Evolutionary conservation across 345 rosid genomes (phyloP), one percentile per base, ranked within the genome.

Genomic region (Populus tremula): DNA sequence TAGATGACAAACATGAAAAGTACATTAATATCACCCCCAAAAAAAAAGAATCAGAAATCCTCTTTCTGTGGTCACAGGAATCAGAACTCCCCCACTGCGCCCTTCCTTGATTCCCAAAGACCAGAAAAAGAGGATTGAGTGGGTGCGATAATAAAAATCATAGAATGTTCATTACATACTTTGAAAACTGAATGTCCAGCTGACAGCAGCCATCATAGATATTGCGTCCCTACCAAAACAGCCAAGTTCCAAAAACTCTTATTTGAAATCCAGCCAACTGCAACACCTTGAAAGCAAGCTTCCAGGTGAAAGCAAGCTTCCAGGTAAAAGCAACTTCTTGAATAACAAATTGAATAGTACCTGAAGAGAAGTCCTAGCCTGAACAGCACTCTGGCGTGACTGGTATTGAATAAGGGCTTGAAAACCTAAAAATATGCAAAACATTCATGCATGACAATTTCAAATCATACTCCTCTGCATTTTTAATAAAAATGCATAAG

Each of bases 171-270:
- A 70, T 72, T 56, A 79, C 92, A n/a, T 90, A 96, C 99, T 92
- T 96, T 54, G 98, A 96, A 82, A 85, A 96, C 78, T 96, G 99
- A 86, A 96, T 93, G 85, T 96, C 99, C 88, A 96, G 86, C 85
- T 96, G 97, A 78, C 98, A 96, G 87, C 99, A 91, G 33, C 99
- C 96, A 77, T 96, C 99, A 78, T 96, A 96, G 69, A 96, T 96
- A 85, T 96, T 96, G 53, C 98, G 97, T 47, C 97, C 99, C 99
- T 93, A 79, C 59, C 79, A 82, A 78, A 70, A 25, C 41, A 75
- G 64, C 27, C 45, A 74, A 50, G 71, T n/a, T 67, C 62, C 72
- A 69, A 61, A 66, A 59, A 27, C 31, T 62, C 72, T 27, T 54
- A 16, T 41, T 14, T 56, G 53, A 82, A 81, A 74, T 12, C 43